A percentile compares a stretch with the other conserved stretches of the same genome.
Conservation (phyloP, 1,284 basidiomycete species). For the Kwoniella shivajii region DNA sequence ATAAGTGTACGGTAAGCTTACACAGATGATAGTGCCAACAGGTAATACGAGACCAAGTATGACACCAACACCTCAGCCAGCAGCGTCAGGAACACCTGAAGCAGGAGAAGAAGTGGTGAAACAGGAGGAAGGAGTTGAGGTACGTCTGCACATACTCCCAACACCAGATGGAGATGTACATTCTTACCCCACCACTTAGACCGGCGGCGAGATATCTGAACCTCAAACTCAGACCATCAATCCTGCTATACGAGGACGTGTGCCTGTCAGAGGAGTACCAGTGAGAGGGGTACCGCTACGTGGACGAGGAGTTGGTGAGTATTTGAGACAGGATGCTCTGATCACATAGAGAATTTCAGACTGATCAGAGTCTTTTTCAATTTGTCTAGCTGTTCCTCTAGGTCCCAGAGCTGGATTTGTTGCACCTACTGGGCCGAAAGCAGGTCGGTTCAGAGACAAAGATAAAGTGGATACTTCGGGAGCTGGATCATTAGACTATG, state of each 20-base stretch:
- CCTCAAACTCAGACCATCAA: neutral
- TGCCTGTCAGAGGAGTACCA: constrained; percentile 26
- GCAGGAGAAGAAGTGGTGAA: constrained; percentile 28
- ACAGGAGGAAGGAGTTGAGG: constrained; percentile 29
- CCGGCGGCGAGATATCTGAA: constrained; percentile 6
- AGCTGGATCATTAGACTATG: constrained; percentile 41
- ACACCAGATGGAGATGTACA: neutral
- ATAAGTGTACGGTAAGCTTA: neutral
- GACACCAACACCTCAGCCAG: constrained; percentile 16
- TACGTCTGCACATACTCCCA: constrained; percentile 15
- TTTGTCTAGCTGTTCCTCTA: constrained; percentile 27
- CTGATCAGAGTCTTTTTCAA: neutral
- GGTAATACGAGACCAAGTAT: constrained; percentile 12
- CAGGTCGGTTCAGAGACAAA: constrained; percentile 50
- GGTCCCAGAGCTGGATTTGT: constrained; percentile 39
- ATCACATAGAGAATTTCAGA: neutral
- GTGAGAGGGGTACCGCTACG: constrained; percentile 29
- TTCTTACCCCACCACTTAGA: constrained; percentile 1
- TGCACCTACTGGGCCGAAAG: constrained; percentile 38
- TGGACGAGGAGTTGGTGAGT: constrained; percentile 43
- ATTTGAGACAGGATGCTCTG: neutral
- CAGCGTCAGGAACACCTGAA: constrained; percentile 1
- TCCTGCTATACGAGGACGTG: constrained; percentile 12
- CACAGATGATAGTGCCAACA: neutral
- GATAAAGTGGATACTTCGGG: constrained; percentile 42